phyloP scores from a whole-genome alignment of 2,329 filamentous ascomycete genomes.

The Talaromyces atroroseus region DNA sequence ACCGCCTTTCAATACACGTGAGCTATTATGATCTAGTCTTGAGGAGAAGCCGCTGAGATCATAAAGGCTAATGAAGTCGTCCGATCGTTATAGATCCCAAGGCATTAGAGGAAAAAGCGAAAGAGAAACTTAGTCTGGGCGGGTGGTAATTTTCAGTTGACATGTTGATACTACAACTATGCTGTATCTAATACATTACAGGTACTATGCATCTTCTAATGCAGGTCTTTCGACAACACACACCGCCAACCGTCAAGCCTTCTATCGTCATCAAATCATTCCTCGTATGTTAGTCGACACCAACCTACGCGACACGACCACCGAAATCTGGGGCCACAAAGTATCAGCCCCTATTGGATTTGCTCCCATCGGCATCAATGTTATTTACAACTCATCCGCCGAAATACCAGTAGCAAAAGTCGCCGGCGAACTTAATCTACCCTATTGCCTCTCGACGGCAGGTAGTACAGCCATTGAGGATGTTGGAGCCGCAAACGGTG shows the following conservation, averaged over 20 bases:
- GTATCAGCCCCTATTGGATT: slow-evolving; percentile 59
- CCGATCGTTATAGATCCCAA: slow-evolving; percentile 39
- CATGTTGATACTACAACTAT: not conserved
- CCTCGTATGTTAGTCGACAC: slow-evolving; percentile 59
- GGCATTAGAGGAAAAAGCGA: slow-evolving; percentile 55
- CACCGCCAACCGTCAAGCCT: slow-evolving; percentile 57
- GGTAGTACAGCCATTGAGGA: slow-evolving; percentile 53
- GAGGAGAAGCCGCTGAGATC: not conserved
- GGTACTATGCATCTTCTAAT: slow-evolving; percentile 34
- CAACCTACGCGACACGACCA: slow-evolving; percentile 50
- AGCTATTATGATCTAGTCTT: not conserved
- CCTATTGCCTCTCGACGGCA: slow-evolving; percentile 57
- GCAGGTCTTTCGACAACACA: slow-evolving; percentile 40
- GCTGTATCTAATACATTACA: slow-evolving; percentile 6
- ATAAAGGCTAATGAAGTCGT: not conserved
- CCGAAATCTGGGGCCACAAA: slow-evolving; percentile 56
- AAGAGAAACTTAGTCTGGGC: slow-evolving; percentile 51
- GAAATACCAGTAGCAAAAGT: slow-evolving; percentile 57
- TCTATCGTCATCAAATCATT: slow-evolving; percentile 59
- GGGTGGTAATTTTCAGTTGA: slow-evolving; percentile 43
- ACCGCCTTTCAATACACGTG: slow-evolving; percentile 50
- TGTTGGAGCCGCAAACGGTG: slow-evolving; percentile 53
- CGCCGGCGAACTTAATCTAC: slow-evolving; percentile 54
- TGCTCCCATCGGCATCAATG: slow-evolving; percentile 61
- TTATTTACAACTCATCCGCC: slow-evolving; percentile 56